Evolutionary conservation across 2,329 filamentous ascomycete genomes (phyloP), one percentile per base, ranked within the genome.

Genomic region (Fusarium sp.): DNA sequence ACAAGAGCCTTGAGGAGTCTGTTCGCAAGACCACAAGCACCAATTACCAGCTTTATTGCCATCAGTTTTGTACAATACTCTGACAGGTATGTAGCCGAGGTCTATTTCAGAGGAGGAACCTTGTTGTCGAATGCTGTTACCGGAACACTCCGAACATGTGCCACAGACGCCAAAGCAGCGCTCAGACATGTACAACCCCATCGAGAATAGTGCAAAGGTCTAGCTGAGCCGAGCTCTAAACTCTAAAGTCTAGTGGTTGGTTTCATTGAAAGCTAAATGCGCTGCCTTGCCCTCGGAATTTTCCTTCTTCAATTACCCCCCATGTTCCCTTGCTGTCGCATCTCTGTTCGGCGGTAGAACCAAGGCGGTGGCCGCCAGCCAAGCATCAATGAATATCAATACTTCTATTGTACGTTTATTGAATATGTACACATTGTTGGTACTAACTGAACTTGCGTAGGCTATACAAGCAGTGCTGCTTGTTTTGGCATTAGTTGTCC

Each of bases 381-480:
- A 56, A 55, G 52, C 12, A 44, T 42, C 52, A 32, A 56, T 56
- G 38, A 20, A 56, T 56, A 44, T 56, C 26, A 56, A 56, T 20
- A 56, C 52, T 24, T 56, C 38, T 44, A 44, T 56, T 32, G 52
- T 56, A 44, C 1, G 52, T 44, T 56, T 24, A 0, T 20, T 5
- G 4, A 41, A 42, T 20, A 34, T 34, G 32, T 9, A 4, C 18
- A 5, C 17, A 6, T 36, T 26, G 3, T 38, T 20, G 8, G 9
- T 30, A 11, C 20, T 52, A 1, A 32, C 36, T 34, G 32, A 14
- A 8, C 12, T 34, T 10, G 0, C 8, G 15, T 17, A 68, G 66
- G 48, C 24, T 22, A 56, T 68, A 24, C 64, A 68, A 39, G 64
- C 64, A 45, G 8, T 68, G 0, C 26, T 68, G 11, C 48, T 68